Conservation (phyloP, 306 rosid species). For the Prosopis cineraria region DNA sequence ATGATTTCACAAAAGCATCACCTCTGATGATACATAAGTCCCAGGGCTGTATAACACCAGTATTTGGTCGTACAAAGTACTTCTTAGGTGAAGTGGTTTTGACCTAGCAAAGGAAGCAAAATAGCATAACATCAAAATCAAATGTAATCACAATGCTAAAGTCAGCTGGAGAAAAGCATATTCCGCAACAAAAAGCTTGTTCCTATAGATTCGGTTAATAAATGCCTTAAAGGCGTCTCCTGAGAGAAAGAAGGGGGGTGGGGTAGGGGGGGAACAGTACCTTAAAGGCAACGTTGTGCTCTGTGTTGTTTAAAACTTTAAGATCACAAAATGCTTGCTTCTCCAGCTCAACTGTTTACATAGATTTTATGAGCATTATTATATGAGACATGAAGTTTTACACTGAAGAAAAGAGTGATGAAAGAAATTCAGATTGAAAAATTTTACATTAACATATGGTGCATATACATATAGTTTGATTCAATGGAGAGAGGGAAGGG, state of each 20-base stretch:
- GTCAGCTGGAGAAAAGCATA: constrained; percentile 19
- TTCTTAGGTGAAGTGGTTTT: constrained; percentile 87
- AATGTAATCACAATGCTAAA: neutral
- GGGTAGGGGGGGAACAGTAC: constrained; percentile 42
- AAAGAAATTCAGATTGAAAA: neutral
- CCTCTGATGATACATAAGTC: constrained; percentile 73
- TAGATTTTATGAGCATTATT: constrained; percentile 33
- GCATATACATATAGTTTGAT: too few species aligned
- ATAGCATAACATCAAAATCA: constrained; percentile 9
- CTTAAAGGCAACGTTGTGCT: constrained; percentile 75
- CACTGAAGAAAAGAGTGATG: neutral
- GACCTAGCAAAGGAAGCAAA: constrained; percentile 48
- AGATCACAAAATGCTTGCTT: constrained; percentile 77
- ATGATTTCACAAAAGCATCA: constrained; percentile 30
- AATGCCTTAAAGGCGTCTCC: constrained; percentile 59
- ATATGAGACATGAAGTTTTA: constrained; percentile 1
- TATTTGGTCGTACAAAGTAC: constrained; percentile 81
- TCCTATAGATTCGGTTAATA: neutral
- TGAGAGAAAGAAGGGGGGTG: neutral
- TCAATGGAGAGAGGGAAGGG: neutral
- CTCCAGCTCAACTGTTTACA: constrained; percentile 70
- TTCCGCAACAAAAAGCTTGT: neutral
- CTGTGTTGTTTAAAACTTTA: constrained; percentile 67
- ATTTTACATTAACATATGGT: neutral
- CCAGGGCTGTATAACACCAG: constrained; percentile 70